Evolutionary conservation across 257 asterid genomes (phyloP).

Genomic region (Agastache rugosa): DNA sequence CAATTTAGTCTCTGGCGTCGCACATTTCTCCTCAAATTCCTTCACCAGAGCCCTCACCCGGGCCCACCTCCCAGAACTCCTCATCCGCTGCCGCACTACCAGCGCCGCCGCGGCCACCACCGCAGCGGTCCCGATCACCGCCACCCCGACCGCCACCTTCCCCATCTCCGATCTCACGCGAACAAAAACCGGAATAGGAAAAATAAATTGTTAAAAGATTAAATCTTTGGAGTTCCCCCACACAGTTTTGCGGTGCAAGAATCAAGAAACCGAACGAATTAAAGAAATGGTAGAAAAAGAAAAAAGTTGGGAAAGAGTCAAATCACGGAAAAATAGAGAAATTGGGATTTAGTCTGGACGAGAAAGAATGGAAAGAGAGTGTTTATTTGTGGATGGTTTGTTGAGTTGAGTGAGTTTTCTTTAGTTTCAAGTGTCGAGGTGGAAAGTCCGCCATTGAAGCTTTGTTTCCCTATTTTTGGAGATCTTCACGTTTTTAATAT

Average conservation of each 20-base stretch:
- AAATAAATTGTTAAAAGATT: background rate
- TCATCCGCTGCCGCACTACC: slow-evolving; percentile 70
- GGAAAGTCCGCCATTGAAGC: slow-evolving; percentile 40
- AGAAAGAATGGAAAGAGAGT: slow-evolving; percentile 27
- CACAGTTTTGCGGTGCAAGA: slow-evolving; percentile 17
- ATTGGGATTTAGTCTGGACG: slow-evolving; percentile 20
- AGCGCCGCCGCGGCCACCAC: slow-evolving; percentile 67
- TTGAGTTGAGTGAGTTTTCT: slow-evolving; percentile 24
- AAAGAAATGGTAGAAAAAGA: background rate
- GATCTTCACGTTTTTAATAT: background rate
- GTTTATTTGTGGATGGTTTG: slow-evolving; percentile 30
- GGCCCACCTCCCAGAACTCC: slow-evolving; percentile 68
- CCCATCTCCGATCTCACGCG: slow-evolving; percentile 48
- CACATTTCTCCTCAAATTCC: slow-evolving; percentile 82
- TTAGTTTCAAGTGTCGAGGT: slow-evolving; percentile 19
- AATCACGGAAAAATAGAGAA: slow-evolving; percentile 34
- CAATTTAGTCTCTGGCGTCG: slow-evolving; percentile 66
- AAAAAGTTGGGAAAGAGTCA: slow-evolving; percentile 33
- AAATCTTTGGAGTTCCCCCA: slow-evolving; percentile 1
- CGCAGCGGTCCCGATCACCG: slow-evolving; percentile 79
- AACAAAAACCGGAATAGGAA: background rate
- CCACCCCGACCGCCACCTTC: slow-evolving; percentile 70
- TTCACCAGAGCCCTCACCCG: slow-evolving; percentile 55
- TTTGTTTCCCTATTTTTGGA: slow-evolving; percentile 25
- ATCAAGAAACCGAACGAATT: slow-evolving; percentile 13